phyloP scores from a whole-genome alignment of 371 early-diverging fungal species.

The Syncephalastrum sp. region DNA sequence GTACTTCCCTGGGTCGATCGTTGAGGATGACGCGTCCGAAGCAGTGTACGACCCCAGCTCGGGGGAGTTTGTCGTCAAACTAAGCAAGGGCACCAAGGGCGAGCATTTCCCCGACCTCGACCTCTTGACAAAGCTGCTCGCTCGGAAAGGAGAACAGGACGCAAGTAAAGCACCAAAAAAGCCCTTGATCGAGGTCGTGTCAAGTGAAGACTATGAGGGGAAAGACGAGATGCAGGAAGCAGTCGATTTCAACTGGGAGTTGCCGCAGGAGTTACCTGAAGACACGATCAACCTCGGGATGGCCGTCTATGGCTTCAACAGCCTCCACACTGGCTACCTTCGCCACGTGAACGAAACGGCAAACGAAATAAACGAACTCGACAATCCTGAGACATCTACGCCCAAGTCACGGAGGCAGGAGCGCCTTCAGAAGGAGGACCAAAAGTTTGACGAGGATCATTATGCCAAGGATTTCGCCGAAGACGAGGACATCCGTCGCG shows the following conservation, averaged over 20 bases:
- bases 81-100: constrained; percentile 81
- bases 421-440: constrained; percentile 70
- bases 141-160: constrained; percentile 55
- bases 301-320: constrained; percentile 88
- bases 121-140: constrained; percentile 78
- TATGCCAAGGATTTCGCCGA: constrained; percentile 78
- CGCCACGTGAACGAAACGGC: constrained; percentile 75
- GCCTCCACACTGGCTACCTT: constrained; percentile 78
- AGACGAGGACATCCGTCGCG: constrained; percentile 70
- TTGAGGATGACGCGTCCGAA: constrained; percentile 85
- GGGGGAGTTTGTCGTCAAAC: constrained; percentile 71
- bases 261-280: constrained; percentile 71
- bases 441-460: constrained; percentile 87
- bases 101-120: constrained; percentile 86
- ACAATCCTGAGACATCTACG: constrained; percentile 72
- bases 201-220: constrained; percentile 23
- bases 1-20: constrained; percentile 76
- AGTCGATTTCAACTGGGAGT: constrained; percentile 81
- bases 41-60: constrained; percentile 79
- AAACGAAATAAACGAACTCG: constrained; percentile 82
- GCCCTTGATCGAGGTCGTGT: constrained; percentile 69
- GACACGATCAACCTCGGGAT: constrained; percentile 25
- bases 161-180: constrained; percentile 30
- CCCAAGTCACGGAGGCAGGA: constrained; percentile 59
- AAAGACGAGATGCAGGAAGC: constrained; percentile 48